Evolutionary conservation across 2,329 filamentous ascomycete genomes (phyloP).

Genomic region (Monilinia fructigena): DNA sequence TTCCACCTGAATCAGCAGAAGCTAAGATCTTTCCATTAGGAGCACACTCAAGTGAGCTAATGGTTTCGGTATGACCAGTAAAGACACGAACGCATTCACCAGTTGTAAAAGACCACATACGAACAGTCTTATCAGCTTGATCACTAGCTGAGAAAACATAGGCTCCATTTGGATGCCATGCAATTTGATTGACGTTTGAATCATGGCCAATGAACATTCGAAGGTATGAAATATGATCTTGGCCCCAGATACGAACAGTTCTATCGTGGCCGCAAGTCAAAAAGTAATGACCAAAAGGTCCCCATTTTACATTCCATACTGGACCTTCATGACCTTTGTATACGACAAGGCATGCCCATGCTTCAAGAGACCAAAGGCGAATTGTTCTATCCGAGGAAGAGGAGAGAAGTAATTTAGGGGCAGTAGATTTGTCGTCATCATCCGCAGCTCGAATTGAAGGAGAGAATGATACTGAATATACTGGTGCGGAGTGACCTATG

Average conservation of each 20-base stretch:
- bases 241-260: slow-evolving; percentile 86
- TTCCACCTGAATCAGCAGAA: slow-evolving; percentile 82
- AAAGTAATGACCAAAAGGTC: slow-evolving; percentile 95
- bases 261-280: slow-evolving; percentile 84
- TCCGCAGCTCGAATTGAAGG: slow-evolving; percentile 38
- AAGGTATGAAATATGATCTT: slow-evolving; percentile 86
- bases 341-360: slow-evolving; percentile 87
- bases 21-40: slow-evolving; percentile 89
- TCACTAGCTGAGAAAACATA: slow-evolving; percentile 93
- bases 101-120: slow-evolving; percentile 94
- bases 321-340: slow-evolving; percentile 93
- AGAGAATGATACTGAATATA: slow-evolving; percentile 88
- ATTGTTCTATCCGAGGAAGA: slow-evolving; percentile 84
- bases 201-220: slow-evolving; percentile 91
- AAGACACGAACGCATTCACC: slow-evolving; percentile 89
- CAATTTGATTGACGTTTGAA: slow-evolving; percentile 83
- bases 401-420: slow-evolving; percentile 77
- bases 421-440: slow-evolving; percentile 46
- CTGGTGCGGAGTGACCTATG: slow-evolving; percentile 85
- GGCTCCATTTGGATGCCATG: slow-evolving; percentile 91
- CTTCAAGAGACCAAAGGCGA: slow-evolving; percentile 88
- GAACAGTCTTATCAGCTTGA: slow-evolving; percentile 81
- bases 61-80: slow-evolving; percentile 83
- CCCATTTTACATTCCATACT: slow-evolving; percentile 84
- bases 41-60: slow-evolving; percentile 80